phyloP scores from a whole-genome alignment of 495 filamentous ascomycete species.

The Stereocaulon alpinum region DNA sequence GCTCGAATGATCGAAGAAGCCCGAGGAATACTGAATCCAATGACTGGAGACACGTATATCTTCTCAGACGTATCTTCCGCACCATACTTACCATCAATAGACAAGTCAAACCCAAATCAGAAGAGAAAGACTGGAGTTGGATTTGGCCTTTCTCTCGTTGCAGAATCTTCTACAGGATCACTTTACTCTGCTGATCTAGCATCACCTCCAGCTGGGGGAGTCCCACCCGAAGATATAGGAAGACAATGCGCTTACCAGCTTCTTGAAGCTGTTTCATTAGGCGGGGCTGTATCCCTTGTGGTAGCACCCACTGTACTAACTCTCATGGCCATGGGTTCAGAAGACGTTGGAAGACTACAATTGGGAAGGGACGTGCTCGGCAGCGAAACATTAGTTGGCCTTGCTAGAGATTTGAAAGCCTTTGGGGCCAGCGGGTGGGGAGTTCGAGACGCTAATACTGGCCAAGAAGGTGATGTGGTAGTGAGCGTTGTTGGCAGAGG shows the following conservation, averaged over 20 bases:
- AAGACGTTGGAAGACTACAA: conserved; percentile 57
- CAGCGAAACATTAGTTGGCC: conserved; percentile 62
- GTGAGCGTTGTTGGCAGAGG: conserved; percentile 88
- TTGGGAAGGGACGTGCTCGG: conserved; percentile 63
- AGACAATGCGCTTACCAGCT: conserved; percentile 80
- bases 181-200: conserved; percentile 81
- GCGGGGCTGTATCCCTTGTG: conserved; percentile 66
- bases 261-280: conserved; percentile 67
- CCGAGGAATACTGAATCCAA: conserved; percentile 73
- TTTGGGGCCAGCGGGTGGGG: conserved; percentile 87
- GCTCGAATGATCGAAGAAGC: conserved; percentile 88
- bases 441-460: conserved; percentile 59
- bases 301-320: conserved; percentile 63
- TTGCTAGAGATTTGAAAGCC: conserved; percentile 70
- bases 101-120: conserved; percentile 46
- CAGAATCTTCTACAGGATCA: conserved; percentile 77
- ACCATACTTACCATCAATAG: conserved; percentile 53
- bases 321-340: conserved; percentile 91
- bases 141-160: conserved; percentile 82
- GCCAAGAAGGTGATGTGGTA: conserved; percentile 62
- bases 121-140: conserved; percentile 72
- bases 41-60: conserved; percentile 79
- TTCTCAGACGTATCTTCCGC: conserved; percentile 66
- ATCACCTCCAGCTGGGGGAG: conserved; percentile 68
- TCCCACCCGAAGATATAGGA: conserved; percentile 82